phyloP scores from a whole-genome alignment of 768 basidiomycete genomes.

The Fomitopsis pulvina region DNA sequence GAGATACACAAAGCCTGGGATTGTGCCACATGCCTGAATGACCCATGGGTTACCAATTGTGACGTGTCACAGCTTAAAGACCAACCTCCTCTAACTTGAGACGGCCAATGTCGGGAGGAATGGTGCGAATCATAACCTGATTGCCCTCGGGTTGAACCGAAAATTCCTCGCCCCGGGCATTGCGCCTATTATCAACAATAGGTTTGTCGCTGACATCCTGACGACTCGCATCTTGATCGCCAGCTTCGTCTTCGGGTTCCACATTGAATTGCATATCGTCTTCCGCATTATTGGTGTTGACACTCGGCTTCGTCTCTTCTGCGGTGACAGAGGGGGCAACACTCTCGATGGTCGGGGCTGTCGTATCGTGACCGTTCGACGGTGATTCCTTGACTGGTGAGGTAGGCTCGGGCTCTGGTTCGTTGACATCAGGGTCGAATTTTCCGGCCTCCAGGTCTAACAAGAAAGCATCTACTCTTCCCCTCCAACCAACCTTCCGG shows the following conservation, averaged over 20 bases:
- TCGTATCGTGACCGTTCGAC: conserved; percentile 30
- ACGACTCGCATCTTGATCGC: conserved; percentile 45
- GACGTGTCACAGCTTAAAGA: conserved; percentile 10
- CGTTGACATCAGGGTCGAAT: conserved; percentile 72
- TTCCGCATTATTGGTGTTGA: conserved; percentile 32
- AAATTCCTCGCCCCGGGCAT: conserved; percentile 60
- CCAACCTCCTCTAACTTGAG: conserved; percentile 84
- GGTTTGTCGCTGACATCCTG: conserved; percentile 26
- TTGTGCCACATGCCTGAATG: conserved; percentile 66
- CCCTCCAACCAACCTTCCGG: conserved; percentile 81
- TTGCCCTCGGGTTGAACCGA: conserved; percentile 67
- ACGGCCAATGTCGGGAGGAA: conserved; percentile 88
- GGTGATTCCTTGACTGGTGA: conserved; percentile 49
- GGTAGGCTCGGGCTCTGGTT: conserved; percentile 43
- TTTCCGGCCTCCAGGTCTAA: conserved; percentile 79
- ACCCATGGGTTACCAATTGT: too few species aligned
- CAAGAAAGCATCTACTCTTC: conserved; percentile 64
- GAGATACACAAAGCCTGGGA: conserved; percentile 82
- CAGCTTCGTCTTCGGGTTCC: conserved; percentile 66
- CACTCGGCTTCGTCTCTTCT: conserved; percentile 49
- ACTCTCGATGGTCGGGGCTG: conserved; percentile 34
- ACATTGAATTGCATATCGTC: conserved; percentile 73
- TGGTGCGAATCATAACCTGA: conserved; percentile 92
- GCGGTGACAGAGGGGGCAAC: conserved; percentile 24
- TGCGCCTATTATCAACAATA: conserved; percentile 54